A percentile compares a stretch with the other conserved stretches of the same genome.
Evolutionary conservation across 148 eudicot genomes (phyloP).

Genomic region (Rhododendron vialii): DNA sequence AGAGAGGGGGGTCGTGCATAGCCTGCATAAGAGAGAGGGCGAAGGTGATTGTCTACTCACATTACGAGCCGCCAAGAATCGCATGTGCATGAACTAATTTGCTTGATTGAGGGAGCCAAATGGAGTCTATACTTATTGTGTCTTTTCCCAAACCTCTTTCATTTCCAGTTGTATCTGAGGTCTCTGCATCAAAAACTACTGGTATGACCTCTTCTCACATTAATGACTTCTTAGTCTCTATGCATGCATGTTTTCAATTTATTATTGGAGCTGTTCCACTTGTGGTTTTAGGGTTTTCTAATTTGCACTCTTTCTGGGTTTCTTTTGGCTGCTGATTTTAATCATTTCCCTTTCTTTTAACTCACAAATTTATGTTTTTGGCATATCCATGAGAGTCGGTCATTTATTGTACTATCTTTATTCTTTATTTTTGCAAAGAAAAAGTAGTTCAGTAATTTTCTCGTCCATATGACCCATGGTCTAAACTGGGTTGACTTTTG

Average conservation of each 20-base stretch:
- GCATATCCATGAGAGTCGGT: neutral
- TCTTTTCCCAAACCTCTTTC: conserved; percentile 32
- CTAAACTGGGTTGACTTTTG: neutral
- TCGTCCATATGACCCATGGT: neutral
- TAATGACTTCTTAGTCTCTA: neutral
- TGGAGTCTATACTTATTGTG: conserved; percentile 44
- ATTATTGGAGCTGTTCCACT: neutral
- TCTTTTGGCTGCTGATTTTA: neutral
- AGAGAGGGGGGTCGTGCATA: neutral
- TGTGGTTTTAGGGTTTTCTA: neutral
- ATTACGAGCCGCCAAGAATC: neutral
- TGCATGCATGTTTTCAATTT: neutral
- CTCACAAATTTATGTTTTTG: neutral
- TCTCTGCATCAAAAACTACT: conserved; percentile 16
- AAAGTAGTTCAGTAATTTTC: neutral
- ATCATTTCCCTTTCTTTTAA: neutral
- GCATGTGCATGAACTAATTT: neutral
- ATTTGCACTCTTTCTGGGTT: neutral
- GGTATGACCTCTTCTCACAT: conserved; percentile 19
- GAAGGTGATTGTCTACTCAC: neutral
- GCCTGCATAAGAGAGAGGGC: neutral
- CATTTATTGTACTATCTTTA: neutral
- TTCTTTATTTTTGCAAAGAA: neutral
- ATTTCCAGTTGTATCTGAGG: conserved; percentile 20
- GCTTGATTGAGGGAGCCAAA: conserved; percentile 9